Conservation (phyloP, 192 early-diverging fungal species). For the Coemansia sp. region DNA sequence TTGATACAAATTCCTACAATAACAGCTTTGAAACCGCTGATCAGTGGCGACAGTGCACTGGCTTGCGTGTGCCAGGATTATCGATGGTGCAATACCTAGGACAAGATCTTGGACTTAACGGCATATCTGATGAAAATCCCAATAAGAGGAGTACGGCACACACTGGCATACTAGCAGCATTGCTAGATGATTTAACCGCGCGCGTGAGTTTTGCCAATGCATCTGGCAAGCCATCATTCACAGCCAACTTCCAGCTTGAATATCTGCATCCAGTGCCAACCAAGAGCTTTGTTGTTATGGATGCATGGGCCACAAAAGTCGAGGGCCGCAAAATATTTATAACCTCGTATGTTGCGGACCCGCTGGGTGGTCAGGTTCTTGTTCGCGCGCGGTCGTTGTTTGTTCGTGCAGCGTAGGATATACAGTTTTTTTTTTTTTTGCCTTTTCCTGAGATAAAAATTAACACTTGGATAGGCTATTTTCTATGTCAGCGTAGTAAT, state of each 20-base stretch:
- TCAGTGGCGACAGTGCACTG: neutral
- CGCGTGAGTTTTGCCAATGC: conserved; percentile 29
- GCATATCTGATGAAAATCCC: neutral
- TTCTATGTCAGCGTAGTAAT: too few relatives aligned
- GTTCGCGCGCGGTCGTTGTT: conserved; percentile 34
- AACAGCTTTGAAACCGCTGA: conserved; percentile 11
- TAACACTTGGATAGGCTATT: too few relatives aligned
- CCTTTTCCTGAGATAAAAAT: too few relatives aligned
- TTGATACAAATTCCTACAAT: conserved; percentile 6
- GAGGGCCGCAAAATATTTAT: conserved; percentile 44
- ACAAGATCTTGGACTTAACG: conserved; percentile 13
- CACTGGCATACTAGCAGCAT: conserved; percentile 23
- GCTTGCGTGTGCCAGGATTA: conserved; percentile 19
- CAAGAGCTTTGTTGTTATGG: conserved; percentile 28
- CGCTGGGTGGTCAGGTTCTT: conserved; percentile 17
- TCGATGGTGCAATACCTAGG: conserved; percentile 40
- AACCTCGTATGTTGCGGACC: conserved; percentile 25
- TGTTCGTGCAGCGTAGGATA: conserved; percentile 16
- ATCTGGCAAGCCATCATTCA: conserved; percentile 28
- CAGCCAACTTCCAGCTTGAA: conserved; percentile 46
- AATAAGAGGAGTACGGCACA: conserved; percentile 5
- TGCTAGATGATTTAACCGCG: conserved; percentile 43
- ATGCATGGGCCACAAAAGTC: conserved; percentile 39
- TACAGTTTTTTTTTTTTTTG: too few relatives aligned
- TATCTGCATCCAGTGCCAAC: conserved; percentile 15